These are phyloP conservation scores for Termitomyces titanicus DNA, from an alignment of 768 basidiomycete genomes.

Conservation along the genomic window DNA sequence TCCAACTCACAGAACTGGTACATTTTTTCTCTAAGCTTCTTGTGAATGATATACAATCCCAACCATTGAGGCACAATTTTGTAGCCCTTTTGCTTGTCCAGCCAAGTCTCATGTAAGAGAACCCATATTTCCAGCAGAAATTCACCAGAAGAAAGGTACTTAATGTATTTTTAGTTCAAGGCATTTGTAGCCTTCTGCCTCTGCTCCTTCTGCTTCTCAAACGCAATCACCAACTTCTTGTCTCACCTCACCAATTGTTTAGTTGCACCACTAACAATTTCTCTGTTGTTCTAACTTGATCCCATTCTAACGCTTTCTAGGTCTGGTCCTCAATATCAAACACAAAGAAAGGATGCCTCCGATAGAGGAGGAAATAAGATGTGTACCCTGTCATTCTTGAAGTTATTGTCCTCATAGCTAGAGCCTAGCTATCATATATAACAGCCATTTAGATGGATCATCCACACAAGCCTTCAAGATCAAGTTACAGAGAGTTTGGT, in stretches of 20 bases:
- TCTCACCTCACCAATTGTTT: background rate
- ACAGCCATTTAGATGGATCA: no score
- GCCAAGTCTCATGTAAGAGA: conserved; percentile 23
- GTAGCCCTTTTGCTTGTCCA: conserved; percentile 25
- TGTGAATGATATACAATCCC: no score
- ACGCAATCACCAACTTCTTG: conserved; percentile 10
- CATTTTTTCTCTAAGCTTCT: background rate
- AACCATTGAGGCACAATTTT: no score
- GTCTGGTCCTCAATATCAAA: no score
- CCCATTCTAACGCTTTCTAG: background rate
- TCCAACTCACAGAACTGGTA: conserved; percentile 1
- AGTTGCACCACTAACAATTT: background rate
- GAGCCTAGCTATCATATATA: no score
- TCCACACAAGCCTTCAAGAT: no score
- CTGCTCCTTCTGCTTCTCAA: conserved; percentile 2
- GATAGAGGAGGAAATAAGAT: background rate
- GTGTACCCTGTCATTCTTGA: no score
- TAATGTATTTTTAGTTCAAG: background rate
- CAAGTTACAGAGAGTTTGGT: no score
- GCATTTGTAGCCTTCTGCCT: conserved; percentile 13
- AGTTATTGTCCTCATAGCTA: background rate
- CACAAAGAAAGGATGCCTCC: background rate
- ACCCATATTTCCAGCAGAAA: conserved; percentile 26
- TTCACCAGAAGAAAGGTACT: conserved; percentile 12
- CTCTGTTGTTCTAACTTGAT: no score